Base-by-base conservation (phyloP, 345 rosid species). In the Passiflora organensis region DNA sequence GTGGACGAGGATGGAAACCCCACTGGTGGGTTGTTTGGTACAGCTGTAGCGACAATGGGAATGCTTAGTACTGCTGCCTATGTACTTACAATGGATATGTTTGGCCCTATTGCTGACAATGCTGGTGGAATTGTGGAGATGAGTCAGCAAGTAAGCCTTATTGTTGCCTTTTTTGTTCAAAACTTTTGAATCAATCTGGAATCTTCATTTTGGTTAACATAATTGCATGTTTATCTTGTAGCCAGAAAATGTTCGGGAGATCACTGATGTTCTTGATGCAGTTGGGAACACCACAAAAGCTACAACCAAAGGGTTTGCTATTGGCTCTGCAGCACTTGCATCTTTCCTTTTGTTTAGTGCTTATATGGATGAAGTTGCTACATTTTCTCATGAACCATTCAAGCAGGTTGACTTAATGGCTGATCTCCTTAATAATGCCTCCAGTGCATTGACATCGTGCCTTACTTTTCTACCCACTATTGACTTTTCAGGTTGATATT, bases 81-180 rank as follows among this genome's bases (percentile, higher is more conserved):
- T 79, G 86, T 93, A 65, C 91, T 93, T 56, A 93, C 99, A 6
- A 93, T 93, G 99, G 99, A 93, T 79, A 93, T 93, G 99, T 93
- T 89, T 76, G 99, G 97, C 59, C 99, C 97, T 25, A 89, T 93
- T 71, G 99, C 99, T 64, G 99, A 93, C 78, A 93, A 89, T 69
- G 99, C 97, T 73, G 97, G 99, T 76, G 99, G 99, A 55, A 89
- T 93, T 71, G 99, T 93, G 15, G 99, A 89, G 88, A 93, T 93
- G 99, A 89, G 96, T 77, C 96, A 89, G 72, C 99, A 93, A 95
- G 99, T 93, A 77, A 14, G 34, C 19, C 61, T 55, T 20, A 28
- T 28, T 8, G 12, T 51, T n/a, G n/a, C 56, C 39, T 21, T 44
- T 36, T 32, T 55, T 46, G 24, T 55, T 1, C 11, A 43, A 44